Conservation (phyloP, 306 rosid species). For the Vachellia collinsii region DNA sequence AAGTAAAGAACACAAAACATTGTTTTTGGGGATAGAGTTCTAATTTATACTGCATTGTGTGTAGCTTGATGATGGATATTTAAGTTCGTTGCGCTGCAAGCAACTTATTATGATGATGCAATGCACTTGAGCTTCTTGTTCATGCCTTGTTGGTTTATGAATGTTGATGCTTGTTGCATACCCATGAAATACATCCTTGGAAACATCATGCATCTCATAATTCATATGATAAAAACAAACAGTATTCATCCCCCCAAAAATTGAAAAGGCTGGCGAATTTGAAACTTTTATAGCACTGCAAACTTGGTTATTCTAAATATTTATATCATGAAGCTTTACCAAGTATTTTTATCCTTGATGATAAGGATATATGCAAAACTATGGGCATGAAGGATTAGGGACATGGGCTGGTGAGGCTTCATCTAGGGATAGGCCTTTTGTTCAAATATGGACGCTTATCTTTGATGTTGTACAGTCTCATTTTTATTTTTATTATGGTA, state of each 20-base stretch:
- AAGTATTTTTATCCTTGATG: not conserved
- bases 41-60: not conserved
- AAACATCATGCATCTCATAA: not conserved
- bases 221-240: not conserved
- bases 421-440: not conserved
- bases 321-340: not conserved
- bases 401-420: not conserved
- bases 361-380: not conserved
- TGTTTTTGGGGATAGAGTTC: not conserved
- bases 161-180: not conserved
- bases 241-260: conserved; percentile 1
- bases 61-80: conserved; percentile 21
- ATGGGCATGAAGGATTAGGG: conserved; percentile 6
- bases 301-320: conserved; percentile 8
- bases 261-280: not conserved
- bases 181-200: conserved; percentile 4
- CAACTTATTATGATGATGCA: not conserved
- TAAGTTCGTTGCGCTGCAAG: not conserved
- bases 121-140: not conserved
- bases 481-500: not conserved
- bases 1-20: not conserved
- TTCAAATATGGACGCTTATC: conserved; percentile 21
- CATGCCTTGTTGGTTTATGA: conserved; percentile 6
- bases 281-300: conserved; percentile 16
- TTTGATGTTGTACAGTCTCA: not conserved